phyloP scores from a whole-genome alignment of 345 rosid genomes.

The Hibiscus mutabilis region DNA sequence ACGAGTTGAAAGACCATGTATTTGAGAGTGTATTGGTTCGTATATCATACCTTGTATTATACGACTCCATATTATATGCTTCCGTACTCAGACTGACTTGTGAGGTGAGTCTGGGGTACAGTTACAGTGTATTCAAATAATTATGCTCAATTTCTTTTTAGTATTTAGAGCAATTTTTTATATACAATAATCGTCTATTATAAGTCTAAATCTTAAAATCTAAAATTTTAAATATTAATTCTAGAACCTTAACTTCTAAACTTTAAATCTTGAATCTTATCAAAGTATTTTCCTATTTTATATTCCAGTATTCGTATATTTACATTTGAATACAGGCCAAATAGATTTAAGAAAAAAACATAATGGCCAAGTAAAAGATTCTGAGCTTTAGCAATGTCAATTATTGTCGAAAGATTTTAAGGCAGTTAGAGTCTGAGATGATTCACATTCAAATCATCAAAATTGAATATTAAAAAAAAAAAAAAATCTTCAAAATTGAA shows the following conservation, averaged over 20 bases:
- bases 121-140: background rate
- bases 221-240: too few relatives aligned
- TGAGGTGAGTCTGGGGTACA: background rate
- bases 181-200: too few relatives aligned
- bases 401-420: background rate
- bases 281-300: background rate
- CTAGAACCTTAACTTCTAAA: too few relatives aligned
- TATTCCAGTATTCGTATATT: background rate
- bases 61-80: background rate
- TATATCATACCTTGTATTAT: slow-evolving; percentile 1
- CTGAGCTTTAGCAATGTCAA: background rate
- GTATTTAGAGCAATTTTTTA: background rate
- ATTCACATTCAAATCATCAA: background rate
- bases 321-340: background rate
- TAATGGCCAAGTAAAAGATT: background rate
- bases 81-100: background rate
- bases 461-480: background rate
- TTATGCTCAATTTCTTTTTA: background rate
- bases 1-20: background rate
- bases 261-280: too few relatives aligned
- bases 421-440: background rate
- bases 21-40: slow-evolving; percentile 6
- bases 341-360: background rate
- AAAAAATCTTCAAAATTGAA: background rate
- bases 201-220: too few relatives aligned